These are phyloP conservation scores for Microcera coccophila DNA, from an alignment of 2,329 filamentous ascomycete genomes.

Conservation along the genomic window DNA sequence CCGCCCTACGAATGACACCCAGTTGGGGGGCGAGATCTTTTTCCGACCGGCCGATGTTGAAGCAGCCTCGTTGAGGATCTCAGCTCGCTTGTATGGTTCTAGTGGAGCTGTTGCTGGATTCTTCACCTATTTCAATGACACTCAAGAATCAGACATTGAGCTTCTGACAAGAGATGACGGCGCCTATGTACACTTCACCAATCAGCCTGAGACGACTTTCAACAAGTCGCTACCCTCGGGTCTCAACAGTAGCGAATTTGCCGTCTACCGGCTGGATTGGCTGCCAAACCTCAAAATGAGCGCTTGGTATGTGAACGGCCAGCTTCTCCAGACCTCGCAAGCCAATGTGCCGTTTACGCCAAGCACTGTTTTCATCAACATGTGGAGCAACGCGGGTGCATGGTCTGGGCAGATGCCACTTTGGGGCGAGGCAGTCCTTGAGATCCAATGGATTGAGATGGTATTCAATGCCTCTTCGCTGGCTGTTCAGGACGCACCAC, in stretches of 20 bases:
- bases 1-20: too few species aligned
- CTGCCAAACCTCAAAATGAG: too few species aligned
- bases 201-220: conserved; percentile 10
- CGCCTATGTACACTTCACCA: conserved; percentile 7
- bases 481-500: too few species aligned
- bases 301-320: too few species aligned
- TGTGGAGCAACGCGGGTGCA: too few species aligned
- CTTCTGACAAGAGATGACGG: conserved; percentile 7
- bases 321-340: too few species aligned
- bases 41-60: conserved; percentile 6
- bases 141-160: conserved; percentile 17
- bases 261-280: conserved; percentile 11
- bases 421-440: too few species aligned
- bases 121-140: conserved; percentile 17
- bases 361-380: too few species aligned
- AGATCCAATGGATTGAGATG: too few species aligned
- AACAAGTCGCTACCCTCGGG: conserved; percentile 1
- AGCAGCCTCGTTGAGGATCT: conserved; percentile 8
- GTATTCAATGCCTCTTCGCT: too few species aligned
- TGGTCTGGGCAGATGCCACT: too few species aligned
- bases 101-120: conserved; percentile 14
- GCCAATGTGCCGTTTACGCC: too few species aligned
- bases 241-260: conserved; percentile 2
- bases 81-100: conserved; percentile 9
- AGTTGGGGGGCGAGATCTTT: conserved; percentile 9